Evolutionary conservation across 1,284 basidiomycete species (phyloP), one percentile per base, ranked within the genome.

Genomic region (Pascua guehoae): DNA sequence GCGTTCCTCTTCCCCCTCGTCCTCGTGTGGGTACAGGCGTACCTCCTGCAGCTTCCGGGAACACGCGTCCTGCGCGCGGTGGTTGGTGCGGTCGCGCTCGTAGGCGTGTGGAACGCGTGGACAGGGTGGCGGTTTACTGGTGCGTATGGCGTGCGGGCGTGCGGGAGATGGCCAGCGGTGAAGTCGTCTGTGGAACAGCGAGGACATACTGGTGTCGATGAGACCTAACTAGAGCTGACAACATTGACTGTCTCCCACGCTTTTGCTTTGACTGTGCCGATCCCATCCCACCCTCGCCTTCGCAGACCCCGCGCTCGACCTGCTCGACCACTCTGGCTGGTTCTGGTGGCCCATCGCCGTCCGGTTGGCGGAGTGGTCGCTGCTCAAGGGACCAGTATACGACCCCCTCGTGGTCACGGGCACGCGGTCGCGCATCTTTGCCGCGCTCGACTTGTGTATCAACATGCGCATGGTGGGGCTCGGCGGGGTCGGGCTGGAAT

Each of bases 401-500:
- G 71, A 74, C 56, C 65, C 66, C 12, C 24, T 32, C 24, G 24
- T 32, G 24, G 24, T 32, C 24, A 7, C 7, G 4, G 67, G 66
- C 45, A 49, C 60, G n/a, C 57, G 63, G 14, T 41, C 57, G 40
- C 54, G 55, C 24, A 41, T 60, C 1, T 24, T 68, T 0, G 47
- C 60, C 3, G 68, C 67, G 5, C 54, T 69, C 15, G 70, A 72
- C 54, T 48, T 70, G 9, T 57, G 54, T 32, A 53, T 66, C 41
- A 72, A 72, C 53, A 61, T 63, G 0, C 61, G 71, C 16, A 65
- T 69, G 67, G 60, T 73, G 24, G 70, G 69, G 14, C 54, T 73
- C 5, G 63, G 64, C 3, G 44, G 46, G 10, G 61, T 68, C 11
- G 61, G 63, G 41, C 45, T 64, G 17, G 61, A 65, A 32, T 7